Conservation (phyloP, 1,284 basidiomycete species). For the Pholiota adiposa region DNA sequence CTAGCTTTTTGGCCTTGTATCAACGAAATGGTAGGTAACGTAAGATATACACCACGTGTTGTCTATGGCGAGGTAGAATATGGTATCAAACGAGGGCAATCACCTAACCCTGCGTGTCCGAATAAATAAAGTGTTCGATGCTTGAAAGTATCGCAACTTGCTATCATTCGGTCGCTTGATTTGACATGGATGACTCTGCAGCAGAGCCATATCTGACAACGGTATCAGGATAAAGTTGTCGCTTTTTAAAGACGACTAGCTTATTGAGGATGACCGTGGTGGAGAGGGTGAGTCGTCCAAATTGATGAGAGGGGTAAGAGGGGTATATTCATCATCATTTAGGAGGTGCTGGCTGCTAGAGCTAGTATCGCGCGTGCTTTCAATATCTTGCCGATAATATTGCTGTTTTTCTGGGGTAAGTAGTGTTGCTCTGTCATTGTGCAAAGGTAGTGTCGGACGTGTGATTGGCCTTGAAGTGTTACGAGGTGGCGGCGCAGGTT, state of each 20-base stretch:
- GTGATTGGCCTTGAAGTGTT: constrained; percentile 27
- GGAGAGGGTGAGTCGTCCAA: constrained; percentile 16
- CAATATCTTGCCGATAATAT: constrained; percentile 33
- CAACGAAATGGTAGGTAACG: constrained; percentile 1
- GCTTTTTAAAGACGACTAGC: constrained; percentile 9
- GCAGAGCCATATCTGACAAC: neutral
- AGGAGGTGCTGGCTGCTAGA: constrained; percentile 15
- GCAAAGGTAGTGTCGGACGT: constrained; percentile 7
- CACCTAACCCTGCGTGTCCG: neutral
- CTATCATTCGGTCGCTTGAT: neutral
- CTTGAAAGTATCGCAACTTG: neutral
- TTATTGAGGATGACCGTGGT: constrained; percentile 23
- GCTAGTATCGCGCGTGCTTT: constrained; percentile 21
- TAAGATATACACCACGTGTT: constrained; percentile 4
- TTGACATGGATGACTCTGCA: neutral
- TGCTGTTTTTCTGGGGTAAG: constrained; percentile 38
- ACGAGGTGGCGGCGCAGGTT: constrained; percentile 29
- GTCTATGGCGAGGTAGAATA: constrained; percentile 3
- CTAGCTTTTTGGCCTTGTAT: neutral
- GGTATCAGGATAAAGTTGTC: neutral
- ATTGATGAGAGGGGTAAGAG: constrained; percentile 14
- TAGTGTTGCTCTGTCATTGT: constrained; percentile 12
- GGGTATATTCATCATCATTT: constrained; percentile 23
- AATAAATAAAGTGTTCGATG: constrained; percentile 4
- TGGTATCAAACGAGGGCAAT: constrained; percentile 7